These are phyloP conservation scores for Coemansia sp. DNA, from an alignment of 192 early-diverging fungal genomes.

Conservation along the genomic window DNA sequence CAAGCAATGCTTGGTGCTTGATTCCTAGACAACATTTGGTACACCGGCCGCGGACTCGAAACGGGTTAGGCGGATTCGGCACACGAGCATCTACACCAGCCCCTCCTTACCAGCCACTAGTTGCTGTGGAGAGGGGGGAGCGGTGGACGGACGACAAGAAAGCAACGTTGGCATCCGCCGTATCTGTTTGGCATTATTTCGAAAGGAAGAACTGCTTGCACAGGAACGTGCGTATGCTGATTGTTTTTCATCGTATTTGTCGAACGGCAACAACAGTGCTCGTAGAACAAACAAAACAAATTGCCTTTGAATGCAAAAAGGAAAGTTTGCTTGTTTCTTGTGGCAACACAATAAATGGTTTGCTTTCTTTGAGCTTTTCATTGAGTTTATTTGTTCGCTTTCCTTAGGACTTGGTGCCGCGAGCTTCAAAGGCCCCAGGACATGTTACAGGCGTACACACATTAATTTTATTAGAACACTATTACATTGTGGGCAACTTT, in stretches of 20 bases:
- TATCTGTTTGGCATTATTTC: not conserved
- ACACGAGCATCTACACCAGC: too few species aligned
- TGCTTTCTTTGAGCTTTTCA: not conserved
- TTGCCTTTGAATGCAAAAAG: not conserved
- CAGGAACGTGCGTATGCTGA: not conserved
- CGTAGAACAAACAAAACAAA: conserved; percentile 5
- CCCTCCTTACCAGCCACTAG: too few species aligned
- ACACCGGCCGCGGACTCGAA: too few species aligned
- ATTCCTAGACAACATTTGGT: too few species aligned
- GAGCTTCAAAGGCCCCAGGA: conserved; percentile 21
- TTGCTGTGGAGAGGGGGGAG: too few species aligned
- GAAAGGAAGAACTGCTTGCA: not conserved
- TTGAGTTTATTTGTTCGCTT: conserved; percentile 9
- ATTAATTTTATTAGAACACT: not conserved
- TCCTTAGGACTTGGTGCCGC: conserved; percentile 30
- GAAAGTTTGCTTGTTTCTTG: conserved; percentile 2
- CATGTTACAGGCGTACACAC: conserved; percentile 46
- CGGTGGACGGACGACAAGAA: too few species aligned
- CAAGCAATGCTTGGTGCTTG: too few species aligned
- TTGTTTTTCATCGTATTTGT: not conserved
- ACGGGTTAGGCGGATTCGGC: too few species aligned
- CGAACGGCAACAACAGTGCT: not conserved
- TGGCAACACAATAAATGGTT: not conserved
- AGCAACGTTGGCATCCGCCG: not conserved
- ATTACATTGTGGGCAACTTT: not conserved